Conservation (phyloP, 805 yeast genomes). For the Huiozyma sinensis region DNA sequence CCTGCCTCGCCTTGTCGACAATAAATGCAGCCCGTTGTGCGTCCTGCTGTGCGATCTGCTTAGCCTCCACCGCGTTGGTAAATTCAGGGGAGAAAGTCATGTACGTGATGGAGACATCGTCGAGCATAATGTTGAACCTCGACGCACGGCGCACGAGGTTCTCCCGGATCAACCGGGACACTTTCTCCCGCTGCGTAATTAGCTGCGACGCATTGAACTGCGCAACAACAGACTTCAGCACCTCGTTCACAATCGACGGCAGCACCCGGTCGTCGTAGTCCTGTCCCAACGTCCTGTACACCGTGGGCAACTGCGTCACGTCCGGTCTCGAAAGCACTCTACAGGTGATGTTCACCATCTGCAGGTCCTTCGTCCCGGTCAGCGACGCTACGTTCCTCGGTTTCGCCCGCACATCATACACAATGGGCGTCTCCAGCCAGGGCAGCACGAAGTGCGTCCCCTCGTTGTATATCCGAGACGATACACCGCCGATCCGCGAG, state of each 20-base stretch:
- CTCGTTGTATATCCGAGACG: constrained; percentile 72
- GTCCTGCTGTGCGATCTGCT: constrained; percentile 98
- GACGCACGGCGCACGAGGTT: constrained; percentile 84
- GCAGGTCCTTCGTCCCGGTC: constrained; percentile 96
- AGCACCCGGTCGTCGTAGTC: constrained; percentile 96
- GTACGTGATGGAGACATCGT: constrained; percentile 91
- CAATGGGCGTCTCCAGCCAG: constrained; percentile 86
- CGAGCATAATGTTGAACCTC: constrained; percentile 76
- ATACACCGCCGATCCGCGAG: constrained; percentile 78
- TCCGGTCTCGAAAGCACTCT: constrained; percentile 91
- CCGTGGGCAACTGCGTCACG: constrained; percentile 62
- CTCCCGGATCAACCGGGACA: constrained; percentile 83
- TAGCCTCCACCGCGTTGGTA: constrained; percentile 94
- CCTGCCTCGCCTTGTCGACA: constrained; percentile 95
- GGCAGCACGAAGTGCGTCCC: constrained; percentile 94
- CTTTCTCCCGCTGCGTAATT: constrained; percentile 97
- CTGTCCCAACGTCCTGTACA: constrained; percentile 83
- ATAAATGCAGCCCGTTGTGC: constrained; percentile 97
- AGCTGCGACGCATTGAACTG: constrained; percentile 97
- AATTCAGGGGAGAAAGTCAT: constrained; percentile 98
- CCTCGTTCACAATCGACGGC: constrained; percentile 97
- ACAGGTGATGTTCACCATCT: constrained; percentile 98
- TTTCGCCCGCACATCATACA: constrained; percentile 92
- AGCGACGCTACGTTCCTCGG: constrained; percentile 93
- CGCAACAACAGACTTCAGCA: constrained; percentile 90